Base-by-base conservation (phyloP, 768 basidiomycete genomes). In the Mycena vitilis region DNA sequence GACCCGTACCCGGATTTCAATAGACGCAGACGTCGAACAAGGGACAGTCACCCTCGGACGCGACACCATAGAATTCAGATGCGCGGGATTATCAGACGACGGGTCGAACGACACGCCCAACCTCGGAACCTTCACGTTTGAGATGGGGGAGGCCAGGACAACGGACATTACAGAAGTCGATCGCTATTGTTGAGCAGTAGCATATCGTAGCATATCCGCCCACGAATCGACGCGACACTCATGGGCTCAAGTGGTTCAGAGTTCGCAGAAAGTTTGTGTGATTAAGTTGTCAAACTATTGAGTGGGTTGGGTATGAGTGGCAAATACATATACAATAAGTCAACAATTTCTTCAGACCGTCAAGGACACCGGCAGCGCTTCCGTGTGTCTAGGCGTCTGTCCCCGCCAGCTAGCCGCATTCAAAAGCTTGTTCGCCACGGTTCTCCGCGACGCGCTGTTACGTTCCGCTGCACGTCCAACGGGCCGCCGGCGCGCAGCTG, bases 361-460 rank as follows among this genome's bases (percentile, higher is more conserved):
- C 62, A 63, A 44, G 12, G 40, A 23, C 40, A 57, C 54, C 12
- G 63, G 49, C 40, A 40, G 37, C 52, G 42, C 25, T 20, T 51
- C 60, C 61, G 54, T 40, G 25, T 55, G 62, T 20, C 63, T 57
- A 36, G 52, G 36, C 22, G 48, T 25, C 62, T 47, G 56, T 20
- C 47, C 51, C 30, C 66, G 52, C 66, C 66, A 67, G 54, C 66
- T 62, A 16, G 60, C 66, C 18, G 60, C 66, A n/a, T 67, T 60
- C 23, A 67, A 49, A 40, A 67, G 61, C 48, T 56, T 67, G 36
- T 53, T 40, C 25, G 53, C 20, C 45, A 34, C 53, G 20, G 7
- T 37, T 16, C 60, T 34, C 16, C 66, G 60, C 52, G 59, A 40
- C 48, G 20, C 34, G 20, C 51, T 45, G 12, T 30, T 48, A 47